Base-by-base conservation (phyloP, 1,284 basidiomycete species). In the Trametes hirsuta region DNA sequence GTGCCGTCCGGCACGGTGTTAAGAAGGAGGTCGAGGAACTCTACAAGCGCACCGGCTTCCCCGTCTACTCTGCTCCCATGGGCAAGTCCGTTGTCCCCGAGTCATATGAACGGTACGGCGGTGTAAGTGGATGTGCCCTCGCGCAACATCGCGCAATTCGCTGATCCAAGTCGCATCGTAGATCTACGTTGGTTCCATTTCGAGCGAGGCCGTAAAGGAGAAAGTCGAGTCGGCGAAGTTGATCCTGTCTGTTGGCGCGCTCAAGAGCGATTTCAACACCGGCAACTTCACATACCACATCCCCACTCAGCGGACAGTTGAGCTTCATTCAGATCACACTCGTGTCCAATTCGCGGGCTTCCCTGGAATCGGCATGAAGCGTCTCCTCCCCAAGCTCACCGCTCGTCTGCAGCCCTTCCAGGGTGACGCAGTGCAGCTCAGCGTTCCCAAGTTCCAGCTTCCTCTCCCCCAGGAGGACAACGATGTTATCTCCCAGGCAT, bases 251-350 rank as follows among this genome's bases (percentile, higher is more conserved):
- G 80, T 97, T 61, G 96, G 96, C 21, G 78, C 81, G 0, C 77
- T 97, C 50, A 88, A 88, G 76, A 88, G 84, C 60, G 97, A 98
- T 74, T 97, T 96, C 81, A 98, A 98, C 73, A 91, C 90, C 15
- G 94, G 91, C 47, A 88, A 89, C 74, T 94, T 91, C 72, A 89
- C 89, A 0, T 91, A 90, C 68, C 83, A 81, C 53, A 85, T 89
- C 71, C 88, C 88, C 56, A 80, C 74, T 11, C 77, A 73, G 35
- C 81, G 81, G 37, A 84, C 84, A 9, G 79, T 92, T 59, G 89
- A 92, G 86, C 80, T 98, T 11, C 96, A 98, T 75, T 95, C 93
- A 0, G 86, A 88, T 68, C 83, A 90, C 63, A 92, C 88, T 4
- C 82, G 82, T 58, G 81, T 95, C 49, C 84, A 84, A 71, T 85